Evolutionary conservation across 805 yeast genomes (phyloP), one percentile per base, ranked within the genome.

Genomic region (Candida montana): DNA sequence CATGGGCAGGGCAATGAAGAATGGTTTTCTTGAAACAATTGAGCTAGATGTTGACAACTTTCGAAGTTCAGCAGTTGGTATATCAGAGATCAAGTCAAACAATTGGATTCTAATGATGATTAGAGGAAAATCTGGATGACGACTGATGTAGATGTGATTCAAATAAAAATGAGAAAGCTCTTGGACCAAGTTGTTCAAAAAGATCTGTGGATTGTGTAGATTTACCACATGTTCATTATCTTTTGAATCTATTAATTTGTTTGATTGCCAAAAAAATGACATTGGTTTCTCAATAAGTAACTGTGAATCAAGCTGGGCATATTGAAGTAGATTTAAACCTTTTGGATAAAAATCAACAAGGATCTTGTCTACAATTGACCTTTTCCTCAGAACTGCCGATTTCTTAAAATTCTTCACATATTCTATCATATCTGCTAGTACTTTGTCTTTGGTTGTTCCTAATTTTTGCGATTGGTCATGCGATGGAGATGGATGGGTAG

Each of bases 221-320:
- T 56, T 37, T 41, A 59, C 69, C 50, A 50, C 63, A 12, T 58
- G 55, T 10, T 59, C 51, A 11, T 55, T 51, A 1, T 51, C 52
- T 2, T 55, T 47, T 2, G 59, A 52, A 19, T 57, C 50, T 4
- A 57, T 45, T 0, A 62, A 50, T 8, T 60, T 54, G 2, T 63
- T 51, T 3, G 60, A 52, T 7, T 53, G 52, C 77, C 77, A 72
- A 24, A 48, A 47, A 41, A 53, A 59, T 2, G 49, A 46, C 20
- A 47, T 61, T 0, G 89, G 80, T 44, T 74, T 71, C 50, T 81
- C 83, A 3, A 83, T 74, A 33, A 83, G 64, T 33, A 73, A 53
- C 49, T 81, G 84, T 40, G 82, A 75, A 50, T 85, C 93, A 5
- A 83, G 61, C 45, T 83, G 88, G 0, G 93, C 81, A 31, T 79